Evolutionary conservation across 805 yeast genomes (phyloP).

Genomic region (Cyberlindnera euphorbiiphila): DNA sequence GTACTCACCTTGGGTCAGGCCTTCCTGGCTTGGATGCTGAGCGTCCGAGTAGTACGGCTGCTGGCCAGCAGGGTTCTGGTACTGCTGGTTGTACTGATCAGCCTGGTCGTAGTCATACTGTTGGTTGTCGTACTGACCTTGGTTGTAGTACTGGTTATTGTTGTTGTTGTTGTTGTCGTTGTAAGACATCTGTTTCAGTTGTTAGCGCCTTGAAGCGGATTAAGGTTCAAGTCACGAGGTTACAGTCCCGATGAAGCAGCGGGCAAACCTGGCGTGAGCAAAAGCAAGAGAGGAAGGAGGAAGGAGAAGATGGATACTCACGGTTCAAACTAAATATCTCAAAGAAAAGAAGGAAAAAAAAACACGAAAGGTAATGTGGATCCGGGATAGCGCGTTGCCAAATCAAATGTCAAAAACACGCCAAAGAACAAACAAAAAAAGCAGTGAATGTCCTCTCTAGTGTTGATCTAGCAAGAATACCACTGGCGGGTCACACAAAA

Average conservation of each 20-base stretch:
- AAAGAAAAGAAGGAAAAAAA: not conserved
- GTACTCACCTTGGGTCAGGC: slow-evolving; percentile 27
- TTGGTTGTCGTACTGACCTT: slow-evolving; percentile 15
- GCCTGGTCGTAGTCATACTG: slow-evolving; percentile 28
- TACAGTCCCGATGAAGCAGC: too few species aligned
- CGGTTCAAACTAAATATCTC: not conserved
- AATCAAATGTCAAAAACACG: slow-evolving; percentile 1
- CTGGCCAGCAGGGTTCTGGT: slow-evolving; percentile 34
- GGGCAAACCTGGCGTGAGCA: too few species aligned
- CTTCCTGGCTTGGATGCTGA: slow-evolving; percentile 31
- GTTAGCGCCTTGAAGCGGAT: too few species aligned
- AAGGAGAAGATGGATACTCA: not conserved
- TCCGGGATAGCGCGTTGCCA: slow-evolving; percentile 2
- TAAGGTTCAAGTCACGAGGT: too few species aligned
- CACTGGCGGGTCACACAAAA: too few species aligned
- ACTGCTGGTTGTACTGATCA: slow-evolving; percentile 36
- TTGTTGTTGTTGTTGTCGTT: slow-evolving; percentile 16
- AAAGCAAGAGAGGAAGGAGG: too few species aligned
- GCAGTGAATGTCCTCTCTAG: too few species aligned
- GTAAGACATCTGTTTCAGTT: slow-evolving; percentile 19
- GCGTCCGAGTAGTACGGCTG: slow-evolving; percentile 40
- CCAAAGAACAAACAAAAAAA: not conserved
- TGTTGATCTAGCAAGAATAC: too few species aligned
- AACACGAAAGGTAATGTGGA: not conserved
- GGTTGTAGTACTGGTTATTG: slow-evolving; percentile 7